Base-by-base conservation (phyloP, 768 basidiomycete genomes). In the Chiua virens region DNA sequence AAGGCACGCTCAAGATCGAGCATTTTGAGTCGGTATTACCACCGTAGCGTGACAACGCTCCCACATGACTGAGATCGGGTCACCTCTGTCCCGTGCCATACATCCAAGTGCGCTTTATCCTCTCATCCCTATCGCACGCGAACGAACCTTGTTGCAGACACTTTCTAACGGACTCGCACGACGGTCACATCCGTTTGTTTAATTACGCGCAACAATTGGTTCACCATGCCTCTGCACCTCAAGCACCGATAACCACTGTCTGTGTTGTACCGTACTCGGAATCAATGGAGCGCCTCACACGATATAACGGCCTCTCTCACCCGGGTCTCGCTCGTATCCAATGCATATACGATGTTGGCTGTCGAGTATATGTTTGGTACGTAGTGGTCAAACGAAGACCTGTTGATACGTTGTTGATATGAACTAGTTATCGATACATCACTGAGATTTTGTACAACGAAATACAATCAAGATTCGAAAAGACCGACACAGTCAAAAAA, bases 61-160 rank as follows among this genome's bases (percentile, higher is more conserved):
- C 86, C 89, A 2, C 89, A 93, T 54, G 87, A 98, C n/a, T n/a
- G n/a, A 47, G 94, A 98, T 56, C 98, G 96, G 96, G 89, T 97
- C 1, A 92, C 92, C 2, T 84, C 85, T 15, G 79, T 92, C 18
- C 84, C 82, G 6, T 86, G 82, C 63, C 68, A 76, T 55, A 62
- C 81, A 42, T 71, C 74, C 52, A 52, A 53, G 62, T 65, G 25
- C 21, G 63, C 2, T 13, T 51, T 5, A 17, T 14, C 32, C 4
- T 36, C 6, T 22, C 20, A 18, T 43, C 9, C 8, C 6, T 8
- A 15, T 40, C 36, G 8, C 25, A 15, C 27, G 17, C 30, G 14
- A 14, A 27, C 9, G 5, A 25, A 27, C 8, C 28, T 8, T 25
- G 6, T 39, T 34, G 4, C 49, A 92, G 89, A 35, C 75, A 82